Conservation (phyloP, 2,329 filamentous ascomycete species). For the Curvularia verruculosa region DNA sequence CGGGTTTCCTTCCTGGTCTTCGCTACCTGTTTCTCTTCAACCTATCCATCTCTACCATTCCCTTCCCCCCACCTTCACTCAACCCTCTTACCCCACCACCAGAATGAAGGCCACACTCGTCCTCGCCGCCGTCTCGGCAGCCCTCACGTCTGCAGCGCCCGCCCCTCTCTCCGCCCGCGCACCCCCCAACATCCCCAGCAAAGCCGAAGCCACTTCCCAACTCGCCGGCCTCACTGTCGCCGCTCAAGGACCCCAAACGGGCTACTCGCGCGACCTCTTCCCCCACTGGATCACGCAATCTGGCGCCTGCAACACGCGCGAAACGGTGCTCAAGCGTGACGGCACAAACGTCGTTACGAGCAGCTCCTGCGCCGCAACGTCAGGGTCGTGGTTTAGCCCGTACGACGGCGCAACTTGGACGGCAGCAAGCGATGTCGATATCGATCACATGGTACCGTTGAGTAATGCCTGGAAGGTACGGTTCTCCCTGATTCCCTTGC, state of each 20-base stretch:
- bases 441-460: conserved; percentile 83
- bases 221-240: conserved; percentile 66
- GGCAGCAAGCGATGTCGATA: conserved; percentile 72
- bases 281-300: conserved; percentile 71
- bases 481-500: not conserved
- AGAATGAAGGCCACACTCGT: conserved; percentile 42
- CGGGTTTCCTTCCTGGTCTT: not conserved
- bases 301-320: conserved; percentile 70
- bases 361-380: conserved; percentile 66
- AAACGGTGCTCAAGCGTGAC: conserved; percentile 76
- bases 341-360: conserved; percentile 67
- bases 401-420: conserved; percentile 78
- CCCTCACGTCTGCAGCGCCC: conserved; percentile 38
- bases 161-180: conserved; percentile 45
- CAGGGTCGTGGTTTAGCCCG: conserved; percentile 72
- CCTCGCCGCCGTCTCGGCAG: conserved; percentile 31
- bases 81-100: not conserved
- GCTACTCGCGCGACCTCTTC: conserved; percentile 71
- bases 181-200: conserved; percentile 68
- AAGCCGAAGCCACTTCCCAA: conserved; percentile 61
- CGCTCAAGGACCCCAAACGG: conserved; percentile 59
- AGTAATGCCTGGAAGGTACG: conserved; percentile 78
- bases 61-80: not conserved
- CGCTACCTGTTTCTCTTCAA: not conserved
- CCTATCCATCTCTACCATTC: not conserved